Percentiles rank a stretch among this genome's conserved stretches.
phyloP scores from a whole-genome alignment of 2,329 filamentous ascomycete genomes.

The Ophiostoma pallidulum region DNA sequence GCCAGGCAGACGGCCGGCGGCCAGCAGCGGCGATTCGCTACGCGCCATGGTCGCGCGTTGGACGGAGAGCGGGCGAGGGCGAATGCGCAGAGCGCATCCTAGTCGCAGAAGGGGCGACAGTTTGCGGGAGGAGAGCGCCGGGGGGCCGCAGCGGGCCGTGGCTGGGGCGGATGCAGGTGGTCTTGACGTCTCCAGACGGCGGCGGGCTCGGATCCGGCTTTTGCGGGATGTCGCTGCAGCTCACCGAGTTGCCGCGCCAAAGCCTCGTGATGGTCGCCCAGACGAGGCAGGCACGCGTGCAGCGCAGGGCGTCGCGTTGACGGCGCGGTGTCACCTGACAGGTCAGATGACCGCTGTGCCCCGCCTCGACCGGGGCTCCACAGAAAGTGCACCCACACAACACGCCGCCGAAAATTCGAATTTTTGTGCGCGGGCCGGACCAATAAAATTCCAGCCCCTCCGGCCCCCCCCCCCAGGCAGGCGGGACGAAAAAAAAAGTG shows the following conservation, averaged over 20 bases:
- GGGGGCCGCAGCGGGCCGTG: neutral
- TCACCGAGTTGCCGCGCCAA: too few relatives aligned
- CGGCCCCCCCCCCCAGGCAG: too few relatives aligned
- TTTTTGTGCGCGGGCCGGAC: slow-evolving; percentile 13
- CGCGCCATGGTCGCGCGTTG: slow-evolving; percentile 25
- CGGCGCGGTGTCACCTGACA: slow-evolving; percentile 24
- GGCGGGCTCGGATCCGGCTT: too few relatives aligned
- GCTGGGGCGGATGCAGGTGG: too few relatives aligned
- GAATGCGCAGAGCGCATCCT: slow-evolving; percentile 40
- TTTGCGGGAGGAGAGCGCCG: slow-evolving; percentile 12
- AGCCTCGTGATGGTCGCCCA: too few relatives aligned
- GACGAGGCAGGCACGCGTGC: too few relatives aligned
- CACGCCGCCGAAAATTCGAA: slow-evolving; percentile 5
- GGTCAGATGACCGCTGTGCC: slow-evolving; percentile 16
- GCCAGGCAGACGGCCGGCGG: neutral
- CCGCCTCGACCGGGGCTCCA: too few relatives aligned
- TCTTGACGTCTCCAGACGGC: too few relatives aligned
- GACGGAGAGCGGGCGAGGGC: slow-evolving; percentile 21
- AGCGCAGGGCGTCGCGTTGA: slow-evolving; percentile 12
- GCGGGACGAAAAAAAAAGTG: too few relatives aligned
- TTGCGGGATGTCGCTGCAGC: too few relatives aligned
- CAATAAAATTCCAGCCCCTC: slow-evolving; percentile 11
- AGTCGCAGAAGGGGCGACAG: slow-evolving; percentile 23
- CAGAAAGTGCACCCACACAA: neutral
- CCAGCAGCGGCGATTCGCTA: slow-evolving; percentile 11